Conservation (phyloP, 495 filamentous ascomycete genomes). For the Penicillium parvum region DNA sequence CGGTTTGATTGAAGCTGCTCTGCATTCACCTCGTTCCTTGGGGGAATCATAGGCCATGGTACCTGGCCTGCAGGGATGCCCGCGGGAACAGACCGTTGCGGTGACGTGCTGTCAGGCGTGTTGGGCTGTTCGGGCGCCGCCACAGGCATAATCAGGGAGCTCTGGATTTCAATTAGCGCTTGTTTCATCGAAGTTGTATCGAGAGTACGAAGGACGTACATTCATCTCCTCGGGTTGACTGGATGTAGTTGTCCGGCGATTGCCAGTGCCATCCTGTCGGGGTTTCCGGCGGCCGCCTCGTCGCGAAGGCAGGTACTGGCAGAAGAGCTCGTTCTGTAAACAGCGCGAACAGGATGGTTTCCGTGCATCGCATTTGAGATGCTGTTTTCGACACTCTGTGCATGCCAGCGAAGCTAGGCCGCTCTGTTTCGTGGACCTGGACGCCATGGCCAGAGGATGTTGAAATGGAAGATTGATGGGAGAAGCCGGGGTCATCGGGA, state of each 20-base stretch:
- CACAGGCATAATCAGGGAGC: slow-evolving; percentile 6
- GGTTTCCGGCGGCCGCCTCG: slow-evolving; percentile 34
- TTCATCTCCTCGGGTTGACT: slow-evolving; percentile 10
- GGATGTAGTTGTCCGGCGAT: slow-evolving; percentile 10
- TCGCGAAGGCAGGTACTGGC: slow-evolving; percentile 38
- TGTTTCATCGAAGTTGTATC: background rate
- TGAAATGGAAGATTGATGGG: background rate
- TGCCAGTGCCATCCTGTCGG: slow-evolving; percentile 17
- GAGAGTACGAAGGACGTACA: slow-evolving; percentile 4
- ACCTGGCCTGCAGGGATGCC: slow-evolving; percentile 14
- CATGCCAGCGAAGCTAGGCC: slow-evolving; percentile 35
- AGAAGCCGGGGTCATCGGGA: too few relatives aligned
- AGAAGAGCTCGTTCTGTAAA: slow-evolving; percentile 22
- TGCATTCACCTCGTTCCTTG: slow-evolving; percentile 9
- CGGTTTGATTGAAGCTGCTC: slow-evolving; percentile 8
- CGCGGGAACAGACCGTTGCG: slow-evolving; percentile 10
- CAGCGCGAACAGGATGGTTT: slow-evolving; percentile 37
- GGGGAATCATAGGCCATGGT: slow-evolving; percentile 24
- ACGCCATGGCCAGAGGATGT: background rate
- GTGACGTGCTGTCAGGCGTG: slow-evolving; percentile 17
- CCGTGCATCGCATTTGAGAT: slow-evolving; percentile 39
- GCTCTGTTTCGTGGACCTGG: slow-evolving; percentile 15
- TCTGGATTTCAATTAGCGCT: slow-evolving; percentile 4
- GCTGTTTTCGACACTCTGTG: slow-evolving; percentile 41
- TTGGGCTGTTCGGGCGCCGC: slow-evolving; percentile 6